Conservation (phyloP, 2,329 filamentous ascomycete genomes). For the Fusarium sp. region DNA sequence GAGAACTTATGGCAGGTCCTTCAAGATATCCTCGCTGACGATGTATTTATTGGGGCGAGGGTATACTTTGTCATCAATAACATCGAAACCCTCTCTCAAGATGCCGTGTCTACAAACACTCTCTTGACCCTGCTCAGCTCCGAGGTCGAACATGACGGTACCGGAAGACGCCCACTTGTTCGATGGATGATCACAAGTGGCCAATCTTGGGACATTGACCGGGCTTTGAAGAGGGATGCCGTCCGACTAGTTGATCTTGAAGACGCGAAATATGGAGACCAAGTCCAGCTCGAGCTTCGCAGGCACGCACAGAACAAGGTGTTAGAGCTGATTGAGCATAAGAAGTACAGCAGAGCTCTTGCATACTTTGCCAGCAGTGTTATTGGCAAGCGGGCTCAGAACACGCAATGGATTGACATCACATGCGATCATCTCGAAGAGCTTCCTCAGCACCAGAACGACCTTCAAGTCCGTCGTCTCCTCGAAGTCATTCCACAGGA, state of each 20-base stretch:
- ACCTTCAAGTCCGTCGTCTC: slow-evolving; percentile 50
- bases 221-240: neutral
- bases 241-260: slow-evolving; percentile 31
- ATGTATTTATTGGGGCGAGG: slow-evolving; percentile 15
- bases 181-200: slow-evolving; percentile 55
- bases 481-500: slow-evolving; percentile 53
- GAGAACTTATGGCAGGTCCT: slow-evolving; percentile 51
- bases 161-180: slow-evolving; percentile 9
- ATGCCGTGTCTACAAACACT: slow-evolving; percentile 31
- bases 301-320: slow-evolving; percentile 49
- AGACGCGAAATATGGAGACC: slow-evolving; percentile 28
- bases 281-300: slow-evolving; percentile 29
- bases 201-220: slow-evolving; percentile 11
- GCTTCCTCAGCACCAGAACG: slow-evolving; percentile 48
- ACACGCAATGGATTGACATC: slow-evolving; percentile 56
- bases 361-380: slow-evolving; percentile 54
- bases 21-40: slow-evolving; percentile 53
- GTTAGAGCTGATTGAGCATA: slow-evolving; percentile 44
- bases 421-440: slow-evolving; percentile 53
- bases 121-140: slow-evolving; percentile 4
- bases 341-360: slow-evolving; percentile 54
- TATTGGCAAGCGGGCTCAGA: slow-evolving; percentile 53
- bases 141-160: slow-evolving; percentile 5
- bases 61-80: slow-evolving; percentile 55
- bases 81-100: slow-evolving; percentile 49